phyloP scores from a whole-genome alignment of 2,329 filamentous ascomycete genomes.

The Fusarium ambrosium region DNA sequence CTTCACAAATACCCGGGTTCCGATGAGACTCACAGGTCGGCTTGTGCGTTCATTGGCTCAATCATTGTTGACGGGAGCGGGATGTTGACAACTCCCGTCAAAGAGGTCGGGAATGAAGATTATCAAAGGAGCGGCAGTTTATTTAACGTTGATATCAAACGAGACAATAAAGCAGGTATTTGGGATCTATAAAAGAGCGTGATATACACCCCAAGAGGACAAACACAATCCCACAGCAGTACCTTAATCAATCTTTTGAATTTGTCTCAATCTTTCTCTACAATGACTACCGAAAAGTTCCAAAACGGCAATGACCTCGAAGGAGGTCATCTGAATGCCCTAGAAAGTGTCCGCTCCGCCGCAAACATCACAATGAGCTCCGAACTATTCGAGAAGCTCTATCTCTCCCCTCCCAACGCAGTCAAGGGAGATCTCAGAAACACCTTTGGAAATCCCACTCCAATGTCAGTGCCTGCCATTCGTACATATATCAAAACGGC shows the following conservation, averaged over 20 bases:
- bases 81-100: background rate
- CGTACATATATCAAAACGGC: background rate
- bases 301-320: slow-evolving; percentile 3
- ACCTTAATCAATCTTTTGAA: background rate
- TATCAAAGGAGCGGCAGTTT: background rate
- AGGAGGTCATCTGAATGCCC: background rate
- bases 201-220: background rate
- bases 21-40: background rate
- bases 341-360: slow-evolving; percentile 39
- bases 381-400: slow-evolving; percentile 73
- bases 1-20: background rate
- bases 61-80: background rate
- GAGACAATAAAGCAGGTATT: background rate
- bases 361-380: slow-evolving; percentile 62
- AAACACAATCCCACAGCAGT: background rate
- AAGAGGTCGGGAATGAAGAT: background rate
- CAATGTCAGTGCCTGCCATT: slow-evolving; percentile 56
- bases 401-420: slow-evolving; percentile 65
- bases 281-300: background rate
- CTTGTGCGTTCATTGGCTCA: background rate
- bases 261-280: too few species aligned
- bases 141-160: background rate
- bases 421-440: slow-evolving; percentile 66
- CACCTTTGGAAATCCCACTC: slow-evolving; percentile 72
- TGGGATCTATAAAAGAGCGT: background rate